Evolutionary conservation across 164 flowering plant species (phyloP), one percentile per base, ranked within the genome.

Genomic region (Macadamia integrifolia): DNA sequence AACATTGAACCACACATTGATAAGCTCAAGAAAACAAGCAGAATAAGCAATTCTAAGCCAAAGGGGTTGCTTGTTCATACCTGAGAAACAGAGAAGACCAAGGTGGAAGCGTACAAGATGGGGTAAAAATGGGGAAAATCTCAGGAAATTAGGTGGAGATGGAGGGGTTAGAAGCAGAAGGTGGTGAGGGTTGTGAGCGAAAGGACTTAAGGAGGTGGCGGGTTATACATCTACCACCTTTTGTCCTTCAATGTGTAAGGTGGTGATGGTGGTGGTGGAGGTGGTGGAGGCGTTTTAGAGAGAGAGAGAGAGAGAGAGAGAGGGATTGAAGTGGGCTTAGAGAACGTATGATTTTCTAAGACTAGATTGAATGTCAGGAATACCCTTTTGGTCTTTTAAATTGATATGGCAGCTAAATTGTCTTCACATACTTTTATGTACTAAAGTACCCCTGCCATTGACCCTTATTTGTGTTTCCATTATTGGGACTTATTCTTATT

Each of bases 151-250:
- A 65, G 50, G 44, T 53, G 14, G n/a, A 9, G 44, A 40, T 48
- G 55, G 52, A 50, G 56, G 61, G 57, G 46, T 58, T 55, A 15
- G 65, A 55, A 76, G 30, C 66, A 60, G 59, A 74, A 78, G 81
- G 74, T 70, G 77, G 76, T 11, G 72, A 64, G 69, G 56, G 66
- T 23, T 61, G 57, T 32, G 67, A 48, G 67, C 31, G 55, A 66
- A 59, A 49, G 61, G 67, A 67, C 40, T 35, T 35, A 67, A 42
- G 64, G 71, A 43, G 70, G 53, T 65, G 71, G 75, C 68, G 65
- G 78, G 76, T 78, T 84, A 82, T 84, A 82, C 79, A 86, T 81
- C 87, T 81, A 86, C 86, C 87, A 84, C 80, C 87, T 84, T 84
- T 82, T 80, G 73, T 72, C 58, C 43, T 68, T 52, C 65, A 53